Base-by-base conservation (phyloP, 2,329 filamentous ascomycete genomes). In the Penicillium sp. region DNA sequence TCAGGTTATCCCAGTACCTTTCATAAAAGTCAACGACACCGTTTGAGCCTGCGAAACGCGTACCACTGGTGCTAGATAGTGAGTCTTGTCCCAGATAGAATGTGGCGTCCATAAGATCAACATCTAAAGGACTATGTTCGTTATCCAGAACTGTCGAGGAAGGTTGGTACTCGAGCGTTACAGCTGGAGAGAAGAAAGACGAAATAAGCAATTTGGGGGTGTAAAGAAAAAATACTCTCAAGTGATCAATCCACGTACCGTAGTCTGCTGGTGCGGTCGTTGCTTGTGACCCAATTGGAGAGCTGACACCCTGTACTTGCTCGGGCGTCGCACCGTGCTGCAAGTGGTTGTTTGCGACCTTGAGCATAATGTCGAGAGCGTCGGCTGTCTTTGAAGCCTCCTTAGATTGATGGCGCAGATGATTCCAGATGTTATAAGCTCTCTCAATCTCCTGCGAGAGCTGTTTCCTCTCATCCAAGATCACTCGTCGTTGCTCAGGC, bases 1-100 rank as follows among this genome's bases (percentile, higher is more conserved):
- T 65, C 11, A 66, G 37, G 33, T 65, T 66, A 14, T 66, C 60
- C 65, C 65, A 66, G 53, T 66, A 66, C 16, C 55, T 58, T 37
- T 66, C 62, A 35, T 65, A 66, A 45, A 66, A 66, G 35, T 65
- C 60, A 8, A 65, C 63, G 6, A 52, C 54, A 6, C 60, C 54
- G 4, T 48, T 52, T 16, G 65, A 63, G 14, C 62, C 60, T 14
- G 56, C 38, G 14, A 66, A 66, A 2, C 26, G 26, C 25, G 33
- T 58, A 6, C 25, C 45, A 19, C 14, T 52, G 52, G 51, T 33
- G 3, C 55, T n/a, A 28, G 56, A 25, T 38, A 25, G 28, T 4
- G 33, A 38, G 19, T 62, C 58, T 35, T 63, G 62, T 16, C 60
- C 65, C 1, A 63, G 40, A 43, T 66, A 66, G 40, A 66, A 65